A percentile compares a stretch with the other conserved stretches of the same genome.
These are phyloP conservation scores for Tetracladium setigerum DNA, from an alignment of 495 filamentous ascomycete species.

Conservation along the genomic window DNA sequence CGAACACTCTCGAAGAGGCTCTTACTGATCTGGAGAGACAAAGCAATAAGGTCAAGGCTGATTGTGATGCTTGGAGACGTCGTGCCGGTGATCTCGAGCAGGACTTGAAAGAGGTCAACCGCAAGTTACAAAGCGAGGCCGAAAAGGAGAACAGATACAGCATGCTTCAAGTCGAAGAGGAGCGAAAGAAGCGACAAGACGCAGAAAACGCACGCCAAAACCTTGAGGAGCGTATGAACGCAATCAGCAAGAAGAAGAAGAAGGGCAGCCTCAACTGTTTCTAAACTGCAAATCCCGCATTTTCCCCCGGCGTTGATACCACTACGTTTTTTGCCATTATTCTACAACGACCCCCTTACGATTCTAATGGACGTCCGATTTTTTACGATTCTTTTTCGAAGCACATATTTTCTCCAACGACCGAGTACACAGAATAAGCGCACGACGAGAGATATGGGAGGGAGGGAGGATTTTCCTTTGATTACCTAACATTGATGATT, in stretches of 20 bases:
- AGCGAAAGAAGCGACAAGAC: constrained; percentile 75
- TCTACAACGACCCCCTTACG: too few species aligned
- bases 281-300: constrained; percentile 34
- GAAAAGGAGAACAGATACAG: constrained; percentile 62
- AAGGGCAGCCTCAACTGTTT: constrained; percentile 97
- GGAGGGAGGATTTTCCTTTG: too few species aligned
- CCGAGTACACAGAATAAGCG: too few species aligned
- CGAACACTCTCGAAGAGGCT: constrained; percentile 88
- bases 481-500: too few species aligned
- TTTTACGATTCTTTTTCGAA: too few species aligned
- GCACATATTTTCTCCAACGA: too few species aligned
- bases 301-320: background rate
- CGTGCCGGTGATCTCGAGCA: constrained; percentile 69
- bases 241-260: constrained; percentile 92
- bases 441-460: too few species aligned
- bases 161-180: constrained; percentile 90
- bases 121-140: constrained; percentile 41
- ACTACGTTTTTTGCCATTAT: too few species aligned
- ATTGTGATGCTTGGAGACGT: constrained; percentile 85
- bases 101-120: constrained; percentile 60
- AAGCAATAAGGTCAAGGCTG: constrained; percentile 74
- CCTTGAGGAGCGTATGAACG: constrained; percentile 89
- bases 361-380: too few species aligned
- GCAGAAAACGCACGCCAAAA: constrained; percentile 80
- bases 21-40: constrained; percentile 86